A percentile compares a stretch with the other conserved stretches of the same genome.
These are phyloP conservation scores for Dictyostelium citrinum DNA, from an alignment of 78 protist species.

Conservation along the genomic window DNA sequence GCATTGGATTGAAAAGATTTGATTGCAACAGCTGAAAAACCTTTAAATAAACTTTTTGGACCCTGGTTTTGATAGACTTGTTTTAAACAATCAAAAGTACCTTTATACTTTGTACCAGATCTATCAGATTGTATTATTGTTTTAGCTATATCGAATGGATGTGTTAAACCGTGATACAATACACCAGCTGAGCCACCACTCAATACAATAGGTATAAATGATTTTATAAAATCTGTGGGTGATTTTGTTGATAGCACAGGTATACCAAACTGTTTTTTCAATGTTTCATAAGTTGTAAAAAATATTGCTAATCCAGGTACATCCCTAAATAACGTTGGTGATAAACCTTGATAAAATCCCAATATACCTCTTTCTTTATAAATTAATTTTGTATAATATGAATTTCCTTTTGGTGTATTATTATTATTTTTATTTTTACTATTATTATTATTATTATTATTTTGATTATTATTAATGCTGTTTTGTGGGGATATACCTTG, in stretches of 20 bases:
- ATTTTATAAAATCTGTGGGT: background rate
- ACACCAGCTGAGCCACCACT: slow-evolving; percentile 57
- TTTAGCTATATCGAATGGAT: background rate
- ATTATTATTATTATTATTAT: background rate
- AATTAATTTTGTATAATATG: background rate
- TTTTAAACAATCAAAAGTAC: slow-evolving; percentile 40
- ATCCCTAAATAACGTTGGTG: slow-evolving; percentile 19
- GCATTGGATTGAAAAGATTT: slow-evolving; percentile 20
- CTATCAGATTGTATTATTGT: slow-evolving; percentile 27
- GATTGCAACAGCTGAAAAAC: slow-evolving; percentile 23
- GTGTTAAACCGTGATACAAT: background rate
- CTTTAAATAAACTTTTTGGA: slow-evolving; percentile 37
- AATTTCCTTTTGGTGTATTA: background rate
- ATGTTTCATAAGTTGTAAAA: slow-evolving; percentile 15
- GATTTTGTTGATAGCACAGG: background rate
- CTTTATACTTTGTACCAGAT: background rate
- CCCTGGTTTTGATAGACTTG: background rate
- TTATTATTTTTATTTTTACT: background rate
- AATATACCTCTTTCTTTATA: background rate
- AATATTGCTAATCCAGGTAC: slow-evolving; percentile 41
- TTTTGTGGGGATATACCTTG: background rate
- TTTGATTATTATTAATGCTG: background rate
- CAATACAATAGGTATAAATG: background rate
- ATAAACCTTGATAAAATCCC: slow-evolving; percentile 20
- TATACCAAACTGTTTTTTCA: background rate